These are phyloP conservation scores for Globisporangium carolinianum DNA, from an alignment of 352 stramenopile genomes.

Conservation along the genomic window DNA sequence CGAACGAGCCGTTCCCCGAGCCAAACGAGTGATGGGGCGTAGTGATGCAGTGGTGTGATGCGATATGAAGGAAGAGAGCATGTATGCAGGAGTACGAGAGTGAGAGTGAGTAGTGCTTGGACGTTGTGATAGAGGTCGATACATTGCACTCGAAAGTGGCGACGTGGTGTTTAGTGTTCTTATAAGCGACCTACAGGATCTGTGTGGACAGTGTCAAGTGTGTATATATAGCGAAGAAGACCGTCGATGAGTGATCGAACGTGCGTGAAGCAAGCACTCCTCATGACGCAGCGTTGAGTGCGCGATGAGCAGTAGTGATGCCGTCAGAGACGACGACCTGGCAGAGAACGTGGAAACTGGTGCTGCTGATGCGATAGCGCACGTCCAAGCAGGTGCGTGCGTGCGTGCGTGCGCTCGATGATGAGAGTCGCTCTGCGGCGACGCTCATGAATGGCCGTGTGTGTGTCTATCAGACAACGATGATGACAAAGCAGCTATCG, in stretches of 20 bases:
- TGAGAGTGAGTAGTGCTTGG: neutral
- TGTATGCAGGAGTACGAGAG: neutral
- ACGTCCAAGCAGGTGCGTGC: neutral
- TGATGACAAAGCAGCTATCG: neutral
- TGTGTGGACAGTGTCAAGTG: too few species aligned
- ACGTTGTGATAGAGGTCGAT: neutral
- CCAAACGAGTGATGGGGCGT: conserved; percentile 40
- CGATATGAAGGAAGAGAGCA: neutral
- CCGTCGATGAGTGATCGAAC: neutral
- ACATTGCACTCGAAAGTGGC: too few species aligned
- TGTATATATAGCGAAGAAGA: neutral
- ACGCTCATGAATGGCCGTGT: too few species aligned
- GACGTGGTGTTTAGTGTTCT: too few species aligned
- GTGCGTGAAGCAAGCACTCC: too few species aligned
- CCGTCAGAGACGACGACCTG: neutral
- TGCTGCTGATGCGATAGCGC: neutral
- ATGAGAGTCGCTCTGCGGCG: neutral
- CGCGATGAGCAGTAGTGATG: neutral
- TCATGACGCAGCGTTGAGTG: neutral
- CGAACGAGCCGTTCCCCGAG: conserved; percentile 77
- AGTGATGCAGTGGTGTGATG: too few species aligned
- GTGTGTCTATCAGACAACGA: too few species aligned
- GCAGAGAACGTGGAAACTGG: neutral
- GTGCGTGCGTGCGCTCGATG: neutral
- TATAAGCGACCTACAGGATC: too few species aligned